A percentile compares a stretch with the other conserved stretches of the same genome.
phyloP scores from a whole-genome alignment of 306 rosid species.

The Acacia acuminata region DNA sequence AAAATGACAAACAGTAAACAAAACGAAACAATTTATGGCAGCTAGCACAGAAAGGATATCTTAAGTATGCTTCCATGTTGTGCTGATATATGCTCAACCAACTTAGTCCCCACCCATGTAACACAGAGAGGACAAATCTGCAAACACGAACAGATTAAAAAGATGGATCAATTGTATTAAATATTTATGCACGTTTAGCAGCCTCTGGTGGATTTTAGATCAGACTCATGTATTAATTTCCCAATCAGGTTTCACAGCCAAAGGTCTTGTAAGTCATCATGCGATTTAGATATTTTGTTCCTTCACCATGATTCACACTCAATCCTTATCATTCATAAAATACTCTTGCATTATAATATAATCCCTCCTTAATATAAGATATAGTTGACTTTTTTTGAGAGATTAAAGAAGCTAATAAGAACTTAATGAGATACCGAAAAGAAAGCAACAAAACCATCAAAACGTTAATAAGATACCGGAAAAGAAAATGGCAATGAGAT shows the following conservation, averaged over 20 bases:
- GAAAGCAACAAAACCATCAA: background rate
- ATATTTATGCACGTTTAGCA: background rate
- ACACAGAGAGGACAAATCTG: conserved; percentile 78
- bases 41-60: conserved; percentile 61
- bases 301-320: background rate
- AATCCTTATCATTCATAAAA: background rate
- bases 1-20: background rate
- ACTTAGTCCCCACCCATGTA: conserved; percentile 48
- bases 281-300: background rate
- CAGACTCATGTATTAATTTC: conserved; percentile 18
- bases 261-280: conserved; percentile 10
- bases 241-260: conserved; percentile 2
- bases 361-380: too few relatives aligned
- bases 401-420: too few relatives aligned
- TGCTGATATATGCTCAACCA: conserved; percentile 65
- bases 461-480: background rate
- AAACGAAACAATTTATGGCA: conserved; percentile 14
- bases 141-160: conserved; percentile 27
- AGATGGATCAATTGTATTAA: conserved; percentile 2
- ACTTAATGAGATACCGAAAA: too few relatives aligned
- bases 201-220: background rate
- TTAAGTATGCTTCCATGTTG: conserved; percentile 57
- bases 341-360: background rate
- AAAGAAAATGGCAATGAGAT: background rate
- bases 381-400: too few relatives aligned